Evolutionary conservation across 257 asterid genomes (phyloP).

Genomic region (Nicotiana noctiflora): DNA sequence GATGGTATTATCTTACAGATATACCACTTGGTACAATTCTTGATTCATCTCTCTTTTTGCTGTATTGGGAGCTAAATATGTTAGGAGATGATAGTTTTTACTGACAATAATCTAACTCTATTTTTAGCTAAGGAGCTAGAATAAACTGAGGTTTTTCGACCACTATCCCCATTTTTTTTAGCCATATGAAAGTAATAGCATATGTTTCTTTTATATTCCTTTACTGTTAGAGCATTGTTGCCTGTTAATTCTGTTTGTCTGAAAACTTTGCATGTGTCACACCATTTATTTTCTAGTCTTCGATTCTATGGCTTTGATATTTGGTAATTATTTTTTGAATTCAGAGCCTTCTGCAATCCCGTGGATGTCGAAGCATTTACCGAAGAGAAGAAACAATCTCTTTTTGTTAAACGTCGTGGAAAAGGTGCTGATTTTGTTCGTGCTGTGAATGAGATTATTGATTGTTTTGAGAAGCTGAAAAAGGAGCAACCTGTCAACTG

Average conservation of each 20-base stretch:
- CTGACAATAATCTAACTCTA: not conserved
- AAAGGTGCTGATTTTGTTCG: constrained; percentile 86
- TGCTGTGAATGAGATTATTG: constrained; percentile 72
- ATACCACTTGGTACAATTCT: not conserved
- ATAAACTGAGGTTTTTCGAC: not conserved
- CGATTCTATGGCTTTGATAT: not conserved
- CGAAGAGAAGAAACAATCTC: constrained; percentile 72
- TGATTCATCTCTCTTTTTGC: not conserved
- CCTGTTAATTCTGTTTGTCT: not conserved
- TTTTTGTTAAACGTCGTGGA: constrained; percentile 75
- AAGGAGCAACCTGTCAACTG: constrained; percentile 36
- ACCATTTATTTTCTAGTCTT: not conserved
- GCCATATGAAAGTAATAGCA: not conserved
- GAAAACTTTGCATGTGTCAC: not conserved
- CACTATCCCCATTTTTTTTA: not conserved
- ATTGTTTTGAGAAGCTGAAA: constrained; percentile 65
- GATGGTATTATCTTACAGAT: not conserved
- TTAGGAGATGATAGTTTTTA: not conserved
- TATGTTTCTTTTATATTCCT: not conserved
- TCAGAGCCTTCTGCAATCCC: constrained; percentile 96
- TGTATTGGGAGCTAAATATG: not conserved
- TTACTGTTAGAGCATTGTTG: not conserved
- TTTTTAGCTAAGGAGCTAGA: not conserved
- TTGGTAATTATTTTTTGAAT: constrained; percentile 14
- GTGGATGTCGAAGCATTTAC: constrained; percentile 89